These are phyloP conservation scores for Pythium sukuiense DNA, from an alignment of 352 stramenopile species.

Conservation along the genomic window DNA sequence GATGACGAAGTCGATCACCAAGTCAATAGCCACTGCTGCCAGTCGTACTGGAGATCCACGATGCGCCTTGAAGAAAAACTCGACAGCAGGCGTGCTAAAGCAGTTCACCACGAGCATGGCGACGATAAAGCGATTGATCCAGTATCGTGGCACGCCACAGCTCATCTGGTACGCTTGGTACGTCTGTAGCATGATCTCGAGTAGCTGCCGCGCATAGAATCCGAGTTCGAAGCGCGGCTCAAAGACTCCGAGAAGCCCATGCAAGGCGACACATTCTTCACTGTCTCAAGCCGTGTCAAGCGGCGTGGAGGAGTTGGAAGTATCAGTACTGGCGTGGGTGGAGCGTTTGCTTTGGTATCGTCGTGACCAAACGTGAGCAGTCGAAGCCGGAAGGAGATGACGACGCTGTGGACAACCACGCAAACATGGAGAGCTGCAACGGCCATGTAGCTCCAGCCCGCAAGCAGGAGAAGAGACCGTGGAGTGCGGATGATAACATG, in stretches of 20 bases:
- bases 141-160: neutral
- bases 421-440: neutral
- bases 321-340: neutral
- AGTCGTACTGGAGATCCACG: neutral
- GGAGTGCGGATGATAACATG: neutral
- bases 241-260: neutral
- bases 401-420: neutral
- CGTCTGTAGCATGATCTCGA: constrained; percentile 10
- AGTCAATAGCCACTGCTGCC: neutral
- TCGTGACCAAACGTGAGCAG: constrained; percentile 4
- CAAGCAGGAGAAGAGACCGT: neutral
- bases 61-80: neutral
- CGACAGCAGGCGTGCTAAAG: neutral
- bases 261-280: neutral
- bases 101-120: constrained; percentile 7
- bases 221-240: neutral
- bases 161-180: constrained; percentile 18
- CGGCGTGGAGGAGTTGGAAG: neutral
- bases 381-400: neutral
- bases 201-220: neutral
- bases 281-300: neutral
- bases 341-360: neutral
- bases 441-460: neutral
- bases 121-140: constrained; percentile 14
- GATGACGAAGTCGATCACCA: constrained; percentile 9